Base-by-base conservation (phyloP, 495 filamentous ascomycete species). In the Terfezia boudieri region DNA sequence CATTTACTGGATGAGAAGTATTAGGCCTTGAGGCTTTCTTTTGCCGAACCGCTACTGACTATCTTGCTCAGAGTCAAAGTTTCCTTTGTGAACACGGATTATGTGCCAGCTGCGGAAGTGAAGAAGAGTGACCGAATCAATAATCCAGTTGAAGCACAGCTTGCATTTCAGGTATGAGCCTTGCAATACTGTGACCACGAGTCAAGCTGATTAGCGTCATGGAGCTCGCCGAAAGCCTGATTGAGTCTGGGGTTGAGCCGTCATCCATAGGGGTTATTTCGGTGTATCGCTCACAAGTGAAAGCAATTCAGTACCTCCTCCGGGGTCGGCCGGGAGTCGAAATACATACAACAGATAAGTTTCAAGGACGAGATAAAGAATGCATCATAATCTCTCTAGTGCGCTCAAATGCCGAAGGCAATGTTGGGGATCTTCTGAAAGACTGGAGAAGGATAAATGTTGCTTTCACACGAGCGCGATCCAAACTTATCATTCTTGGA, bases 401-500 rank as follows among this genome's bases (percentile, higher is more conserved):
- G 8, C 77, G 90, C 10, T 87, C 78, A 61, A 98, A 98, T 60
- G 76, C 85, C 37, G 73, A 75, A 1, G 78, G 79, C 41, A 74
- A 73, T 41, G 81, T 98, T 9, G 90, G 90, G 35, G 90, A 96
- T 52, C 67, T 98, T 56, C 70, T 98, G 12, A 82, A 82, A 55
- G 90, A 98, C 67, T 92, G 86, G 85, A 71, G 90, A 52, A 69
- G 90, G 9, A 86, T 96, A 60, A 98, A 98, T 61, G 90, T 98
- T 16, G 89, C 90, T 0, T 82, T 98, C 57, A 98, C 90, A 10
- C 70, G 90, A 35, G 90, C 90, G 35, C 82, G 84, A 60, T 85
- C 79, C 1, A 98, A 98, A 70, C 69, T 98, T 11, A 69, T 98
- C 20, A 80, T 98, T 8, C 63, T 98, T 4, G 90, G 90, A 1